A percentile compares a stretch with the other conserved stretches of the same genome.
Evolutionary conservation across 108 stramenopile genomes (phyloP).

Genomic region (Mayamaea pseudoterrestris): DNA sequence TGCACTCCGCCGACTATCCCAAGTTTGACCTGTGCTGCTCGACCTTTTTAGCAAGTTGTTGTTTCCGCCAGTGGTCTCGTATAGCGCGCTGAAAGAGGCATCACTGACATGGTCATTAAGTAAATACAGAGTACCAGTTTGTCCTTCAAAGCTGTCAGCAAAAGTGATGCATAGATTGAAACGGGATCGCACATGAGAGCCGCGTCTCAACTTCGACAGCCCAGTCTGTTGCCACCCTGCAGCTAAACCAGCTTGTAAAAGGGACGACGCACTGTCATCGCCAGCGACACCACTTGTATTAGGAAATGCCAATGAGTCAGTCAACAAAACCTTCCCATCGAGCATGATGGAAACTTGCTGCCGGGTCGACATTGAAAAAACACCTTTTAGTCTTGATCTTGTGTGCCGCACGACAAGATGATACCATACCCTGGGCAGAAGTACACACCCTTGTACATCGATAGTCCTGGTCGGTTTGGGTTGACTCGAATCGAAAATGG

Average conservation of each 20-base stretch:
- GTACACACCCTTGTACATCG: constrained; percentile 40
- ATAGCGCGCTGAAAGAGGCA: constrained; percentile 49
- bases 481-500: constrained; percentile 27
- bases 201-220: constrained; percentile 6
- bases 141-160: constrained; percentile 51
- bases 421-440: constrained; percentile 68
- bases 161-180: constrained; percentile 22
- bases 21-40: background rate
- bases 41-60: constrained; percentile 9
- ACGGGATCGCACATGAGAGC: constrained; percentile 9
- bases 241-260: background rate
- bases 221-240: constrained; percentile 2
- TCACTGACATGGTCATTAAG: constrained; percentile 58
- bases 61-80: constrained; percentile 31
- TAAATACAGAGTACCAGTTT: constrained; percentile 51
- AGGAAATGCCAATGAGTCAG: constrained; percentile 44
- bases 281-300: constrained; percentile 11
- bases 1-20: constrained; percentile 13
- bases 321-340: constrained; percentile 67
- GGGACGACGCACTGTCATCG: background rate
- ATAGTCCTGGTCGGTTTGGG: constrained; percentile 15
- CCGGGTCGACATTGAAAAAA: constrained; percentile 43
- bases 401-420: constrained; percentile 65
- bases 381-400: constrained; percentile 39
- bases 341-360: constrained; percentile 63